Evolutionary conservation across 441 rosid genomes (phyloP).

Genomic region (Populus hybrid): DNA sequence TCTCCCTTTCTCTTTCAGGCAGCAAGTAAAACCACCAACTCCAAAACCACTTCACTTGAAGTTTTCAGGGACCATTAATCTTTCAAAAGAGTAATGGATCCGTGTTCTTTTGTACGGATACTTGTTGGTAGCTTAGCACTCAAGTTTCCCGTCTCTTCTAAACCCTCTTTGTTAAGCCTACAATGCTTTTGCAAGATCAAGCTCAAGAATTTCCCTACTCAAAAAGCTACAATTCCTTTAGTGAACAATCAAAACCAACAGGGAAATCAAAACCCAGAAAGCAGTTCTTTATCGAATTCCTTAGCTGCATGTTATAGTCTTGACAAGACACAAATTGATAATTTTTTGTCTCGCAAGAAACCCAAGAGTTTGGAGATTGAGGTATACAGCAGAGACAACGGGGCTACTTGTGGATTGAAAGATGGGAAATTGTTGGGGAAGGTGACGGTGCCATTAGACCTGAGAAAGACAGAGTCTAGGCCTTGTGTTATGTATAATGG

Average conservation of each 20-base stretch:
- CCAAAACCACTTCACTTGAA: background rate
- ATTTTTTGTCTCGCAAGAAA: constrained; percentile 11
- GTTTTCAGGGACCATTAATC: background rate
- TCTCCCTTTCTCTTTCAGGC: background rate
- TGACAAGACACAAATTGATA: constrained; percentile 37
- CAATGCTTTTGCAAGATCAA: constrained; percentile 46
- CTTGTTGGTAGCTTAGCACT: constrained; percentile 54
- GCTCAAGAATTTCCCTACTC: constrained; percentile 38
- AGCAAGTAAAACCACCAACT: background rate
- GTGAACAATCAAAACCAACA: constrained; percentile 13
- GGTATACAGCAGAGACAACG: constrained; percentile 30
- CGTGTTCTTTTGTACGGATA: constrained; percentile 62
- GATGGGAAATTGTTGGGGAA: constrained; percentile 45
- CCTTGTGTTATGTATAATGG: constrained; percentile 41
- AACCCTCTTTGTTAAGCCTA: constrained; percentile 22
- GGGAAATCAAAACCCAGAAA: constrained; percentile 18
- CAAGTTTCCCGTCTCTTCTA: constrained; percentile 32
- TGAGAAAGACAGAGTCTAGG: constrained; percentile 37
- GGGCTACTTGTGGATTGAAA: constrained; percentile 28
- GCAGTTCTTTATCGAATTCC: constrained; percentile 18
- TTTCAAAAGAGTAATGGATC: constrained; percentile 45
- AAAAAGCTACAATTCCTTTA: constrained; percentile 28
- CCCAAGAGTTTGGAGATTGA: constrained; percentile 28
- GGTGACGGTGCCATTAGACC: constrained; percentile 39
- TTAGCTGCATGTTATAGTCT: constrained; percentile 55